Evolutionary conservation across 768 basidiomycete genomes (phyloP).

Genomic region (Lentinula aciculospora): DNA sequence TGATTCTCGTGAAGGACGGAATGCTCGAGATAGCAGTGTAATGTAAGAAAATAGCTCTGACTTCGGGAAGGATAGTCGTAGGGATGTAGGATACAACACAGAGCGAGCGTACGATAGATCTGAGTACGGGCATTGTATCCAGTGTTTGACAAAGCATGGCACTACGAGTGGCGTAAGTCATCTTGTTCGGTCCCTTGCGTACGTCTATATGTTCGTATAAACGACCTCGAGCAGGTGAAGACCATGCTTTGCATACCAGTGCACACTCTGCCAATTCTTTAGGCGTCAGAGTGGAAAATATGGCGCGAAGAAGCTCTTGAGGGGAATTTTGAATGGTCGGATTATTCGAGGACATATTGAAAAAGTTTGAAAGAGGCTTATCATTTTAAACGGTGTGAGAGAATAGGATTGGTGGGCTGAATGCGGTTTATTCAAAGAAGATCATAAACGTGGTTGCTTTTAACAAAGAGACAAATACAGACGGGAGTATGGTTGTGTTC

Average conservation of each 20-base stretch:
- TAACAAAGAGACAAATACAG: conserved; percentile 1
- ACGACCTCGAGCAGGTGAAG: background rate
- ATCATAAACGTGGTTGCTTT: conserved; percentile 6
- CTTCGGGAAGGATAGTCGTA: background rate
- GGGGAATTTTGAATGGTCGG: conserved; percentile 3
- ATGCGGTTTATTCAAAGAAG: conserved; percentile 2
- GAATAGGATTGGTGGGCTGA: conserved; percentile 1
- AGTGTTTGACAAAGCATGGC: background rate
- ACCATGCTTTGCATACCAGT: conserved; percentile 1
- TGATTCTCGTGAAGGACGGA: background rate
- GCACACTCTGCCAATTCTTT: background rate
- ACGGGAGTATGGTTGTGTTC: background rate
- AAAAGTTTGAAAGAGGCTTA: background rate
- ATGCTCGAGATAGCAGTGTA: background rate
- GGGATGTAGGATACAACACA: background rate
- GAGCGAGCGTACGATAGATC: background rate
- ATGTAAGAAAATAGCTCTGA: background rate
- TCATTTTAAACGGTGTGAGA: background rate
- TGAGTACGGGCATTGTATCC: background rate
- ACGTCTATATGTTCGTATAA: conserved; percentile 4
- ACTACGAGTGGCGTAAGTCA: background rate
- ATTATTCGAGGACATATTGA: background rate
- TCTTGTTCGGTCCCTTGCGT: background rate
- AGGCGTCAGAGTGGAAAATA: background rate
- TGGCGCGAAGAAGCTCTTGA: background rate